Base-by-base conservation (phyloP, 192 early-diverging fungal genomes). In the Linnemannia zychae region DNA sequence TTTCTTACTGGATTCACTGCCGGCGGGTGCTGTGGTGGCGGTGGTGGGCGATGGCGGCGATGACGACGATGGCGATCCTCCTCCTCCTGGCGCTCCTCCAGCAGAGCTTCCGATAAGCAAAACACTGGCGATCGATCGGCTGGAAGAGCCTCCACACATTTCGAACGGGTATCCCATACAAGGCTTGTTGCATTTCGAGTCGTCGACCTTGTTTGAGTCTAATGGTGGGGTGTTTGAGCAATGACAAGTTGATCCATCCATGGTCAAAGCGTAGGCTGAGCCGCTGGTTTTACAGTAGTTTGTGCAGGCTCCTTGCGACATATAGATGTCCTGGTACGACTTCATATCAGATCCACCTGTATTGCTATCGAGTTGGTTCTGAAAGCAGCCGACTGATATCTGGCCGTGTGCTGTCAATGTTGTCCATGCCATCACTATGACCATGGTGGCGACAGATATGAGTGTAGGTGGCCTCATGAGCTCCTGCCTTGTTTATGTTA, bases 161-260 rank as follows among this genome's bases (percentile, higher is more conserved):
- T 84, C 82, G 22, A 84, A 84, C 13, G 82, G 82, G 13, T 84
- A 84, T 3, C 82, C 82, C 73, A 79, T 77, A 24, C 82, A 84
- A 2, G 82, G 77, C 40, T 84, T 84, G 44, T 84, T 77, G 31
- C 82, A 84, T 72, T 84, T 84, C 2, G 66, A 18, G 57, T 79
- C 72, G 15, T 84, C 82, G 12, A 84, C 69, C 36, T 79, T 84
- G 77, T 75, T 79, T 60, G 82, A 63, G 57, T 75, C 82, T 3
- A 53, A 6, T 1, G 77, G 77, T n/a, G 77, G 22, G 22, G 37
- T 31, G 48, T 78, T 79, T 31, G 82, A 74, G 34, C 82, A 84
- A 24, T 67, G 73, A 12, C 82, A 84, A 17, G 71, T 71, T 0
- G 82, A 84, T 13, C 82, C 82, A 18, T 75, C 82, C 28, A 68